Conservation (phyloP, 2,329 filamentous ascomycete genomes). For the Zalaria sp. region DNA sequence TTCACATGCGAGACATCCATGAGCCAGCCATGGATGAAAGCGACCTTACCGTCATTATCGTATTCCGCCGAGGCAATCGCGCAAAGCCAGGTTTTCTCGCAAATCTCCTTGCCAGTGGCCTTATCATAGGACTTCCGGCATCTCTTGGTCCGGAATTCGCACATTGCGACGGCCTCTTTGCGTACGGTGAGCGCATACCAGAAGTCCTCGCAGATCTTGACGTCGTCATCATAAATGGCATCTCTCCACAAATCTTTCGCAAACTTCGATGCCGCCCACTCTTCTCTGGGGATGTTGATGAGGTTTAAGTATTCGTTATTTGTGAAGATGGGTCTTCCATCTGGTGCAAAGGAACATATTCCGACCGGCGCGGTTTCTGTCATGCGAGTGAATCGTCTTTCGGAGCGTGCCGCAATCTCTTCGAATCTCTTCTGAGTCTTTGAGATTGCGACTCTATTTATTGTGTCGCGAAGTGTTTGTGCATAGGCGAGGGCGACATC, state of each 20-base stretch:
- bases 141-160: not conserved
- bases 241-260: conserved; percentile 15
- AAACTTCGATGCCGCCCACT: conserved; percentile 5
- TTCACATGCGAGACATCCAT: conserved; percentile 20
- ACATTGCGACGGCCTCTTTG: not conserved
- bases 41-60: conserved; percentile 14
- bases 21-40: conserved; percentile 18
- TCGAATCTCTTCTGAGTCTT: conserved; percentile 21
- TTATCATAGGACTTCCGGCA: conserved; percentile 14
- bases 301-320: conserved; percentile 27
- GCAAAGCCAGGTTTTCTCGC: conserved; percentile 17
- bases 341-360: conserved; percentile 23
- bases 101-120: conserved; percentile 12
- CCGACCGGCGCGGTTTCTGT: conserved; percentile 24
- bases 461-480: conserved; percentile 17
- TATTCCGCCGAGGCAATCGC: conserved; percentile 18
- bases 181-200: conserved; percentile 9
- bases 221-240: conserved; percentile 16
- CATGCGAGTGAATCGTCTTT: conserved; percentile 25
- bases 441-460: conserved; percentile 14
- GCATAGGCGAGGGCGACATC: conserved; percentile 24
- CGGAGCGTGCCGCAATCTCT: conserved; percentile 23
- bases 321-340: conserved; percentile 22
- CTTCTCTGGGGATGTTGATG: conserved; percentile 12
- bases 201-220: conserved; percentile 14